Percentiles rank a stretch among this genome's conserved stretches.
Evolutionary conservation across 1,284 basidiomycete species (phyloP).

Genomic region (Wolfiporia cocos): DNA sequence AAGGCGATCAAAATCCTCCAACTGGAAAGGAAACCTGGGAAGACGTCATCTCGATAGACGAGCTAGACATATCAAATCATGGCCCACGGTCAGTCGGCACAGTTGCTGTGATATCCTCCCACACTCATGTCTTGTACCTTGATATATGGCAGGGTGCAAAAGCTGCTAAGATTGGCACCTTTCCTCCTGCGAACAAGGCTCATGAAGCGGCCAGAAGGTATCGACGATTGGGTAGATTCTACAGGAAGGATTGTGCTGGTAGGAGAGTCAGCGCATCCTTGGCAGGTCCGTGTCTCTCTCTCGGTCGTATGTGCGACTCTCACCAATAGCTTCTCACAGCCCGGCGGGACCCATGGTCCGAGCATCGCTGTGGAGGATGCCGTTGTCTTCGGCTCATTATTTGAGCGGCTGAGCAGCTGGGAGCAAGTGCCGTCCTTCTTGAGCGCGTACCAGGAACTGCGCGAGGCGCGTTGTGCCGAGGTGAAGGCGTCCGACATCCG

Average conservation of each 20-base stretch:
- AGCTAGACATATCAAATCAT: constrained; percentile 10
- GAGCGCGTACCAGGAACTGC: constrained; percentile 39
- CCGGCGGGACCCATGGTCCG: constrained; percentile 32
- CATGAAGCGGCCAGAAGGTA: constrained; percentile 27
- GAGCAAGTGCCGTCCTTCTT: constrained; percentile 37
- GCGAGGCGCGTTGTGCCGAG: constrained; percentile 31
- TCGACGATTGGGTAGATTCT: constrained; percentile 53
- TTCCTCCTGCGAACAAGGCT: constrained; percentile 22
- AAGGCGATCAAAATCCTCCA: constrained; percentile 11
- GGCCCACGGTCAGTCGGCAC: constrained; percentile 11
- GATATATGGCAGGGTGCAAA: constrained; percentile 44
- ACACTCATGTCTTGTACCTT: no score
- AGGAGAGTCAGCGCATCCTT: constrained; percentile 44
- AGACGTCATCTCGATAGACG: constrained; percentile 13
- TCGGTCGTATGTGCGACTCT: constrained; percentile 30
- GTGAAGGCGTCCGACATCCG: constrained; percentile 32
- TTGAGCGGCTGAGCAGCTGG: constrained; percentile 33
- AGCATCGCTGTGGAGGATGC: constrained; percentile 39
- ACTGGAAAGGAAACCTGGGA: constrained; percentile 18
- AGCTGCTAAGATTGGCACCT: constrained; percentile 36
- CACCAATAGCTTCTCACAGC: constrained; percentile 26
- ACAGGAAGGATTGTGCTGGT: constrained; percentile 37
- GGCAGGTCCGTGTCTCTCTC: constrained; percentile 29
- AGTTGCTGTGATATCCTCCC: no score
- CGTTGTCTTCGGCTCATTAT: constrained; percentile 39